phyloP scores from a whole-genome alignment of 257 asterid genomes.

The Solanum phureja region DNA sequence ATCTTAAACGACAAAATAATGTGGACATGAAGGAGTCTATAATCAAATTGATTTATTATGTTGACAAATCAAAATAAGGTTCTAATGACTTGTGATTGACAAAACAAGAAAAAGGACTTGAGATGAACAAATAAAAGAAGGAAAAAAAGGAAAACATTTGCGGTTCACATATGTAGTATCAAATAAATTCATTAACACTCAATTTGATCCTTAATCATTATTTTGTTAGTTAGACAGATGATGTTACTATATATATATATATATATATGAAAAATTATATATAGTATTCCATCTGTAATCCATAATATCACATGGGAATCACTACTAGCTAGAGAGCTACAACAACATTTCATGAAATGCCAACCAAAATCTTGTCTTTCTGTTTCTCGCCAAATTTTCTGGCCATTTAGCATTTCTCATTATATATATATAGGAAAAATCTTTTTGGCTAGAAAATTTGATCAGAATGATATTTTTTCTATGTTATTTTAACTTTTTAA shows the following conservation, averaged over 20 bases:
- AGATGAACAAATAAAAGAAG: not conserved
- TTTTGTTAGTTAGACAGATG: not conserved
- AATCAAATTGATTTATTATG: not conserved
- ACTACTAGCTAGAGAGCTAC: slow-evolving; percentile 6
- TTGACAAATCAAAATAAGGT: not conserved
- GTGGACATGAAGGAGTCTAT: too few species aligned
- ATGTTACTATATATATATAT: not conserved
- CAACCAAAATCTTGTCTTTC: slow-evolving; percentile 1
- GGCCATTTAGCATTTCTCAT: too few species aligned
- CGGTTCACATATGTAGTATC: not conserved
- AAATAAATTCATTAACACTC: not conserved
- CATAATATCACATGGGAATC: slow-evolving; percentile 26
- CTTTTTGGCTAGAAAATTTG: too few species aligned
- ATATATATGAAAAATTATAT: not conserved
- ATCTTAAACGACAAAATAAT: not conserved
- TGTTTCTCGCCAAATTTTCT: not conserved
- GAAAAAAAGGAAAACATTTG: not conserved
- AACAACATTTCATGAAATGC: slow-evolving; percentile 12
- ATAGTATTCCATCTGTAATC: not conserved
- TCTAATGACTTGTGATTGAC: too few species aligned
- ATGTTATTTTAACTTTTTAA: too few species aligned
- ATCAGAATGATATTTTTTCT: too few species aligned
- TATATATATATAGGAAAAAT: too few species aligned
- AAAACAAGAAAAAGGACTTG: too few species aligned
- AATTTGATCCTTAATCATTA: not conserved